phyloP scores from a whole-genome alignment of 1,284 basidiomycete genomes.

The Heliocybe sulcata region DNA sequence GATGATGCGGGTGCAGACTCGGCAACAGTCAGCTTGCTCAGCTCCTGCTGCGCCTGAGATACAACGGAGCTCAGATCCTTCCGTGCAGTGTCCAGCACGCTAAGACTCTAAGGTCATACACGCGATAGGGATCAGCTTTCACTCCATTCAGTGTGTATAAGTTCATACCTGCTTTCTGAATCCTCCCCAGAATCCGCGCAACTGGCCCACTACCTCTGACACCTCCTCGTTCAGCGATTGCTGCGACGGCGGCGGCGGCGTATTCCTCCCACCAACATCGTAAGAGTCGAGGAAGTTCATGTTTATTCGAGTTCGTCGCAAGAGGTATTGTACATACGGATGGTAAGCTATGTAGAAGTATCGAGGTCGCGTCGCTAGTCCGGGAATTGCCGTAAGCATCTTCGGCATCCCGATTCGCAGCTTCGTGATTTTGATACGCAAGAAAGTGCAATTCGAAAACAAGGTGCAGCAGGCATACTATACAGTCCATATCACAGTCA shows the following conservation, averaged over 20 bases:
- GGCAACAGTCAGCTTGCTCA: conserved; percentile 26
- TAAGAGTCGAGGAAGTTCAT: conserved; percentile 76
- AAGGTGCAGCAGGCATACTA: background rate
- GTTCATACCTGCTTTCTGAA: conserved; percentile 76
- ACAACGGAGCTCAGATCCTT: conserved; percentile 77
- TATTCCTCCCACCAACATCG: conserved; percentile 42
- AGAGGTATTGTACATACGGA: background rate
- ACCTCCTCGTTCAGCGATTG: conserved; percentile 82
- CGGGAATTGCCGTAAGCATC: too few relatives aligned
- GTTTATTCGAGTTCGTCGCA: background rate
- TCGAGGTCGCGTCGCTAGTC: too few relatives aligned
- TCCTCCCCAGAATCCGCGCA: conserved; percentile 85
- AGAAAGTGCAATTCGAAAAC: background rate
- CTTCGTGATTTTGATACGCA: background rate
- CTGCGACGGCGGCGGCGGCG: conserved; percentile 36
- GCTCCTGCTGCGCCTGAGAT: conserved; percentile 75
- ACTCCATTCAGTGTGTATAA: conserved; percentile 1
- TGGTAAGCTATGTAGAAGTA: too few relatives aligned
- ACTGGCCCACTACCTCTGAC: conserved; percentile 74
- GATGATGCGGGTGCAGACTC: background rate
- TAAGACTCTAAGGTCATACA: conserved; percentile 53
- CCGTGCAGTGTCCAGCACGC: conserved; percentile 61
- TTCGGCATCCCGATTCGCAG: too few relatives aligned
- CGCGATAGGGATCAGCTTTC: conserved; percentile 6
- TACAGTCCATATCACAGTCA: background rate